Evolutionary conservation across 345 rosid species (phyloP).

Genomic region (Orychophragmus violaceus): DNA sequence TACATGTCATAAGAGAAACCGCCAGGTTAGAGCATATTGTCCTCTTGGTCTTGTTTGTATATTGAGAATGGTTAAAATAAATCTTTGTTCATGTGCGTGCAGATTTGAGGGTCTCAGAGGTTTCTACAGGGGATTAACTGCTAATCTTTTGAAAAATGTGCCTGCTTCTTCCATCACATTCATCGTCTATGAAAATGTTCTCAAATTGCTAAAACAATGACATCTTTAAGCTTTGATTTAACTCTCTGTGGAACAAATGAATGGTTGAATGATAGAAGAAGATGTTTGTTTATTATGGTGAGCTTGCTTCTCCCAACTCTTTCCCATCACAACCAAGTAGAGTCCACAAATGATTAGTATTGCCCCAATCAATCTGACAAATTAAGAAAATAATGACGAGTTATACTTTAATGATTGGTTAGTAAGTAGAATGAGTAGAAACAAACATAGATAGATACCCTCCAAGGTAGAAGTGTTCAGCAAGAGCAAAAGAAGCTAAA

Average conservation of each 20-base stretch:
- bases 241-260: constrained; percentile 29
- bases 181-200: constrained; percentile 75
- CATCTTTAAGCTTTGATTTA: not conserved
- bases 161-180: constrained; percentile 91
- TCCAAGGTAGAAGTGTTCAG: constrained; percentile 62
- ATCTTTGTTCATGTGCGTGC: constrained; percentile 23
- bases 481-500: constrained; percentile 44
- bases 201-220: constrained; percentile 48
- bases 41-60: not conserved
- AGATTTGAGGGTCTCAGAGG: constrained; percentile 82
- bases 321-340: constrained; percentile 58
- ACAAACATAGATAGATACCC: constrained; percentile 46
- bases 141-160: constrained; percentile 76
- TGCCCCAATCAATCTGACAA: constrained; percentile 52
- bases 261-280: constrained; percentile 30
- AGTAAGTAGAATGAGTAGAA: too few species aligned
- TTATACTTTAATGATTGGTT: not conserved
- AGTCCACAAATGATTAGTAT: constrained; percentile 46
- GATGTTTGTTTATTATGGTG: constrained; percentile 9
- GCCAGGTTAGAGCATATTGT: constrained; percentile 40
- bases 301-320: constrained; percentile 44
- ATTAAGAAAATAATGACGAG: not conserved
- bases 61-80: not conserved
- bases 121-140: constrained; percentile 82
- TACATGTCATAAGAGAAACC: constrained; percentile 77